Evolutionary conservation across 2,329 filamentous ascomycete species (phyloP).

Genomic region (Verticillium dahliae): DNA sequence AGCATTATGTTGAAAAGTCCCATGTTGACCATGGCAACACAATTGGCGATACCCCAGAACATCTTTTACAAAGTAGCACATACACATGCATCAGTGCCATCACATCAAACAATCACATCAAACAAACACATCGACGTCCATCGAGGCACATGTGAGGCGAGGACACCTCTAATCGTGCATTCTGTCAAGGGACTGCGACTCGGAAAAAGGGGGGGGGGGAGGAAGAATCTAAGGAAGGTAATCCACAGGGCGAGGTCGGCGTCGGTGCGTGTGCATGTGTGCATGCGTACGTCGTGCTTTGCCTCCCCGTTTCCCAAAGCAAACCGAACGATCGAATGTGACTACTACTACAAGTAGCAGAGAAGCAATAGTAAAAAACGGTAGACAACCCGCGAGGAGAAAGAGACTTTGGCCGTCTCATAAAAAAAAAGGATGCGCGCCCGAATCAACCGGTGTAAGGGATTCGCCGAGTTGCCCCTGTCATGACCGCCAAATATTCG

Average conservation of each 20-base stretch:
- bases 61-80: background rate
- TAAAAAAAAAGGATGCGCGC: conserved; percentile 1
- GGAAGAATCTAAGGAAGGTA: conserved; percentile 9
- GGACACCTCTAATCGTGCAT: conserved; percentile 6
- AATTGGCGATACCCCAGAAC: too few species aligned
- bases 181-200: conserved; percentile 9
- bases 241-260: conserved; percentile 8
- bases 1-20: too few species aligned
- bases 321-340: conserved; percentile 1
- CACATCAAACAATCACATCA: conserved; percentile 3
- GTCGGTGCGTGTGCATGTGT: background rate
- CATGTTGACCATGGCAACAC: too few species aligned
- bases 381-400: background rate
- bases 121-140: background rate
- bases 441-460: conserved; percentile 9
- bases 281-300: conserved; percentile 3
- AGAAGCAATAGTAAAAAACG: conserved; percentile 4
- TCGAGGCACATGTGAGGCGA: background rate
- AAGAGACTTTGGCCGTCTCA: background rate
- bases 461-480: conserved; percentile 7
- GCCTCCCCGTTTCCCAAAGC: conserved; percentile 5
- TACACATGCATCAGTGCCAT: background rate
- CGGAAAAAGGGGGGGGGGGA: conserved; percentile 7
- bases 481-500: conserved; percentile 11
- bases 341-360: background rate